A percentile compares a stretch with the other conserved stretches of the same genome.
phyloP scores from a whole-genome alignment of 805 yeast species.

The Candida nonsorbophila region DNA sequence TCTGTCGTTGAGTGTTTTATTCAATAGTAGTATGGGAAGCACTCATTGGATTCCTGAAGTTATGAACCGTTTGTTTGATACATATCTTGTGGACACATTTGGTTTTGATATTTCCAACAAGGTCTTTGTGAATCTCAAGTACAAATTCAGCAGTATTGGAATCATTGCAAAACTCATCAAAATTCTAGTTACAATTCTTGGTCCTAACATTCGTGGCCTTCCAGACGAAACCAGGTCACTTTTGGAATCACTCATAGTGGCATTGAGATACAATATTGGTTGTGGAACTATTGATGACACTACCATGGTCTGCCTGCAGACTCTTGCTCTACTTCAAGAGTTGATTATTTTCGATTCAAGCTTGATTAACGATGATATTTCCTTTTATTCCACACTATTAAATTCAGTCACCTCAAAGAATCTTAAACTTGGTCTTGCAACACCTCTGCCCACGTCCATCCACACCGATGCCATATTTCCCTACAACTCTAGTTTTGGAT shows the following conservation, averaged over 20 bases:
- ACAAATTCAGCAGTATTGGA: slow-evolving; percentile 25
- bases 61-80: slow-evolving; percentile 18
- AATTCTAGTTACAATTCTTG: slow-evolving; percentile 27
- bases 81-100: slow-evolving; percentile 31
- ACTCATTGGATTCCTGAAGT: slow-evolving; percentile 35
- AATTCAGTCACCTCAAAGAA: slow-evolving; percentile 27
- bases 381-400: slow-evolving; percentile 22
- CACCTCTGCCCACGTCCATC: slow-evolving; percentile 32
- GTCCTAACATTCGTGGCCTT: slow-evolving; percentile 29
- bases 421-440: slow-evolving; percentile 28
- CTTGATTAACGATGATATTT: slow-evolving; percentile 26
- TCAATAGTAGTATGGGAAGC: slow-evolving; percentile 52
- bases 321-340: slow-evolving; percentile 29
- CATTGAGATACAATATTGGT: slow-evolving; percentile 29
- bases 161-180: slow-evolving; percentile 20
- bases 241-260: slow-evolving; percentile 21
- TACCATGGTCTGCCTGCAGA: slow-evolving; percentile 14
- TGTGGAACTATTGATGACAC: slow-evolving; percentile 20
- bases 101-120: slow-evolving; percentile 30
- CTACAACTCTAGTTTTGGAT: slow-evolving; percentile 33
- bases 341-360: slow-evolving; percentile 33
- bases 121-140: slow-evolving; percentile 28
- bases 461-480: slow-evolving; percentile 40
- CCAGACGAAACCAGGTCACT: slow-evolving; percentile 12
- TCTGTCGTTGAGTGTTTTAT: slow-evolving; percentile 49